Evolutionary conservation across 495 filamentous ascomycete species (phyloP), one percentile per base, ranked within the genome.

Genomic region (Aspergillus ellipticus): DNA sequence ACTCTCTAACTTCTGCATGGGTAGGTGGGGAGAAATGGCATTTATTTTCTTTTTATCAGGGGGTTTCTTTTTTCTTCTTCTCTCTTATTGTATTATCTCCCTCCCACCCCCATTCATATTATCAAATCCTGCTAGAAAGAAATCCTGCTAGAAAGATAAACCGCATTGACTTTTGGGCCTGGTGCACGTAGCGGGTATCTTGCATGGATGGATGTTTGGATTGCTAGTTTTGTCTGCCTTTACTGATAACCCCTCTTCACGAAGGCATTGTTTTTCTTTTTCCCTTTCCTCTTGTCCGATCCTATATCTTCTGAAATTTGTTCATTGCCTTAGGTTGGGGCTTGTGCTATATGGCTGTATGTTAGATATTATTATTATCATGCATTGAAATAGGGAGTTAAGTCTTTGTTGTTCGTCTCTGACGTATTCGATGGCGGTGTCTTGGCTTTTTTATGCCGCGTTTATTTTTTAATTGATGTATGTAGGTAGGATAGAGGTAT

Each of bases 361-460:
- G 42, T 45, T 45, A 45, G 42, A 45, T 45, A n/a, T n/a, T n/a
- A n/a, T n/a, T n/a, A n/a, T n/a, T 45, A 17, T 45, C 15, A 19
- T n/a, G 42, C 42, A 45, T 45, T 45, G 42, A 17, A n/a, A 45
- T 24, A 10, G 21, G 42, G 42, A 19, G 42, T 45, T 45, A 19
- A 45, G 21, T 33, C 31, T 33, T 33, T 33, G 42, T 45, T 4
- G 15, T 8, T 7, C 17, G 11, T 43, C 10, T 7, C 9, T 45
- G 15, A n/a, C 17, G 8, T 24, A 17, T 45, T 45, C 16, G 15
- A 7, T 33, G 31, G 2, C 9, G 2, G 31, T 33, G 31, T 33
- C 31, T 33, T 9, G 9, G 31, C 9, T 8, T 9, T 9, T 1
- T 33, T 13, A 10, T 33, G 13, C 13, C 31, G 9, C 31, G 31